Base-by-base conservation (phyloP, 305 asterid genomes). In the Fraxinus greggii region DNA sequence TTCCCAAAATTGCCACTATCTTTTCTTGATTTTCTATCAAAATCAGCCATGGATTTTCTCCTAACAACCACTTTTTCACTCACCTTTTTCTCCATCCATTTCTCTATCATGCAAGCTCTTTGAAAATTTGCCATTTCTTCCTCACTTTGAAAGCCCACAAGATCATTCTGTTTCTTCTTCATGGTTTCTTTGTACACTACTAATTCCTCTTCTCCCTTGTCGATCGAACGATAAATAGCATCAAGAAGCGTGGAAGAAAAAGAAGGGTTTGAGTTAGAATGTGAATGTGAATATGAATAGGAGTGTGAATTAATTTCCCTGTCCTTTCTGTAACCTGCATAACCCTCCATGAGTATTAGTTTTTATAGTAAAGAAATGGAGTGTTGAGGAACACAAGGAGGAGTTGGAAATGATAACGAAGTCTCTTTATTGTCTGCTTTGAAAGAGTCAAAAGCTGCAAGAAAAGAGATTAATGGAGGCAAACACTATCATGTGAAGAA, bases 221-320 rank as follows among this genome's bases (percentile, higher is more conserved):
- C 98, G 8, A 95, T 91, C 21, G 98, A 95, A 5, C 95, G 93
- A 35, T 95, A 95, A 85, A 95, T 91, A 3, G 92, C 89, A 79
- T 95, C 99, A 7, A 95, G 97, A 0, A 95, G 92, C 2, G 97
- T 87, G 0, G 99, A 94, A 21, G 99, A 95, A 81, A 95, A 95
- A 2, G 99, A 95, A 0, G 99, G 97, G 40, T 83, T 87, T 26
- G 88, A 78, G 72, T 81, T 67, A 8, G 88, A 73, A 72, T 82
- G 81, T 33, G 81, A 63, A 3, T 72, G 80, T 1, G 89, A 80
- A 28, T 65, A 61, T 12, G 80, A 54, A 13, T 65, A 61, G 19
- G 80, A 54, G 19, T 56, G 76, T 3, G 89, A 80, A 29, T 67
- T 63, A 61, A 61, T 38, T 48, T 86, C 33, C 79, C 82, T 85